phyloP scores from a whole-genome alignment of 139 green algal genomes.

The Chlamydomonas asymmetrica region DNA sequence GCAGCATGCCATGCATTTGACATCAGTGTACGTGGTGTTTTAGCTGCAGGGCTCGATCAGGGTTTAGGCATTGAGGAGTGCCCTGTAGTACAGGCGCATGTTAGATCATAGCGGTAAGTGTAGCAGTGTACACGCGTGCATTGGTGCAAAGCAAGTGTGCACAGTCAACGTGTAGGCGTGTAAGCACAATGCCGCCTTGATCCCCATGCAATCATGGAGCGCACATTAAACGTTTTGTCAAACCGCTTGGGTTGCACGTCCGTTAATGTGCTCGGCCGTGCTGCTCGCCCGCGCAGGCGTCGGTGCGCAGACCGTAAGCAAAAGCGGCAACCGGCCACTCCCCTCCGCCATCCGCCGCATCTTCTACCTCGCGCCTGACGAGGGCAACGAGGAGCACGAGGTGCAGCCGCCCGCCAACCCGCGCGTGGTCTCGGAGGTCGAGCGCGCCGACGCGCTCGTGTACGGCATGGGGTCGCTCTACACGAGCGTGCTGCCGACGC shows the following conservation, averaged over 20 bases:
- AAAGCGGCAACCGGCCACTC: constrained; percentile 61
- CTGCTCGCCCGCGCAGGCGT: neutral
- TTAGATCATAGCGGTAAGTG: no score
- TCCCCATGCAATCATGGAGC: no score
- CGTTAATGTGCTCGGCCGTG: no score
- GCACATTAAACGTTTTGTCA: no score
- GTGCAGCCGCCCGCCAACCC: constrained; percentile 84
- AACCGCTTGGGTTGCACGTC: no score
- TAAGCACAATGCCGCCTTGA: no score
- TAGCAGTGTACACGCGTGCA: no score
- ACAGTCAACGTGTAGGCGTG: no score
- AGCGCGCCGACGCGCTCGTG: constrained; percentile 77
- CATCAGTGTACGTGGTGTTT: constrained; percentile 5
- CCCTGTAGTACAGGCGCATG: no score
- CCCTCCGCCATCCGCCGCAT: constrained; percentile 83
- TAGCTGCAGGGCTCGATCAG: neutral
- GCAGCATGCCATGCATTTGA: no score
- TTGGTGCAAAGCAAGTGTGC: no score
- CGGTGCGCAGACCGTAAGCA: constrained; percentile 57
- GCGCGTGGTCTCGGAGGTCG: constrained; percentile 52
- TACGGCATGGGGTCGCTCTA: constrained; percentile 98
- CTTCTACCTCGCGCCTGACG: constrained; percentile 87
- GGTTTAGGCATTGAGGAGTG: no score
- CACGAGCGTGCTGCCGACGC: constrained; percentile 91
- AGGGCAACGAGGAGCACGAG: constrained; percentile 71